Conservation (phyloP, 1,284 basidiomycete species). For the Microbotryum saponariae region DNA sequence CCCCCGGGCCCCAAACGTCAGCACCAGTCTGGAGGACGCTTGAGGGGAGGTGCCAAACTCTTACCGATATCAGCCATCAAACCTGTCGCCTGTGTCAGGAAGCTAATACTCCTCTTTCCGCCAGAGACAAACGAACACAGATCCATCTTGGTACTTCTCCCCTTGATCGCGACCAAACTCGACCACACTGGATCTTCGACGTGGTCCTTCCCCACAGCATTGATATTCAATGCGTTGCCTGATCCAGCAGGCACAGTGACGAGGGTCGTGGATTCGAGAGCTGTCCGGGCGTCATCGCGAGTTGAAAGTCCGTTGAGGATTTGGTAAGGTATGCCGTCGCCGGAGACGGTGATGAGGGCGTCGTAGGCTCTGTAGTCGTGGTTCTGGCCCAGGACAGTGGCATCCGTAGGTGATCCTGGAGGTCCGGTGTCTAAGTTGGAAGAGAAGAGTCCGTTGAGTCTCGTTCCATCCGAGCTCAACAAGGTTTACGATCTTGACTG, state of each 20-base stretch:
- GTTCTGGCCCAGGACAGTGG: conserved; percentile 57
- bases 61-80: conserved; percentile 72
- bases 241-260: conserved; percentile 82
- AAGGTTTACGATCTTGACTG: conserved; percentile 38
- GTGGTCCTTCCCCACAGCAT: conserved; percentile 4
- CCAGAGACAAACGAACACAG: conserved; percentile 70
- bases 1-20: not conserved
- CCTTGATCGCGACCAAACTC: conserved; percentile 23
- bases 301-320: conserved; percentile 83
- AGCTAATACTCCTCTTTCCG: conserved; percentile 64
- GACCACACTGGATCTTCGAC: conserved; percentile 38
- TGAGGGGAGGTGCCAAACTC: conserved; percentile 1
- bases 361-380: conserved; percentile 59
- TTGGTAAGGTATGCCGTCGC: conserved; percentile 85
- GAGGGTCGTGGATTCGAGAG: conserved; percentile 62
- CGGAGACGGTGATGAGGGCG: conserved; percentile 73
- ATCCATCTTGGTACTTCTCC: conserved; percentile 66
- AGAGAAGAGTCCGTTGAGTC: not conserved
- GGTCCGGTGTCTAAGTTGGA: conserved; percentile 58
- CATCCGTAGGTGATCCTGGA: conserved; percentile 51
- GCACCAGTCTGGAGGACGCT: not conserved
- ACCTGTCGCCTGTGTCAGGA: conserved; percentile 79
- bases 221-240: conserved; percentile 62
- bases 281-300: conserved; percentile 59
- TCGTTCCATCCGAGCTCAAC: not conserved